Evolutionary conservation across 1,139 yeast species (phyloP).

Genomic region (Saccharomycopsis hybrid): DNA sequence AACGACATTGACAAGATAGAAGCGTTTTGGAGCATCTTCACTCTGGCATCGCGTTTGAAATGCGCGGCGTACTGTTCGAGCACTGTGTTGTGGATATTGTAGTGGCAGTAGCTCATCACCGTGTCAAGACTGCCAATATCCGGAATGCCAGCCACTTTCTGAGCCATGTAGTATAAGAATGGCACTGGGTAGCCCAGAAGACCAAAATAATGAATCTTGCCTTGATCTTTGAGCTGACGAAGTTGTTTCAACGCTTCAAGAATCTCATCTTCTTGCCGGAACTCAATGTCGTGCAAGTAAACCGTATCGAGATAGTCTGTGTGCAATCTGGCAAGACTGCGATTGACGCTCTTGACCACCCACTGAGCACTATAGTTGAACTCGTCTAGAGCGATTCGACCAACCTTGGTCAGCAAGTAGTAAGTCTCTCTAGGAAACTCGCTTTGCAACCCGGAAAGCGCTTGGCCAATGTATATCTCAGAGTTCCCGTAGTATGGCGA

Average conservation of each 20-base stretch:
- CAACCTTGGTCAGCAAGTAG: constrained; percentile 81
- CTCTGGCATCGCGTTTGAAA: constrained; percentile 48
- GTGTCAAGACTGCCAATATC: constrained; percentile 54
- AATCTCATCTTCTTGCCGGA: constrained; percentile 50
- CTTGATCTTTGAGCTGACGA: constrained; percentile 53
- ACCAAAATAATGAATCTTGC: constrained; percentile 62
- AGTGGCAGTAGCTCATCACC: constrained; percentile 72
- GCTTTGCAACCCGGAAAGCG: constrained; percentile 38
- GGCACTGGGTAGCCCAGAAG: constrained; percentile 84
- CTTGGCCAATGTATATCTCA: constrained; percentile 66
- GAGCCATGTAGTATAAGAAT: constrained; percentile 39
- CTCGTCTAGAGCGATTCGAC: constrained; percentile 58
- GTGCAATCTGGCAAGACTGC: constrained; percentile 60
- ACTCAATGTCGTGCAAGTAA: constrained; percentile 86
- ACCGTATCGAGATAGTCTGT: constrained; percentile 72
- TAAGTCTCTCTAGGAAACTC: constrained; percentile 56
- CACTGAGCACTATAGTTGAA: constrained; percentile 66
- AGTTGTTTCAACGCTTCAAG: constrained; percentile 60
- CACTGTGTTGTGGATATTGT: constrained; percentile 73
- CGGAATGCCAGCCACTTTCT: constrained; percentile 41
- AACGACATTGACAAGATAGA: constrained; percentile 88
- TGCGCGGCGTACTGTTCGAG: constrained; percentile 43
- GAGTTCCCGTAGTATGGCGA: constrained; percentile 93
- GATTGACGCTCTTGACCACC: constrained; percentile 54
- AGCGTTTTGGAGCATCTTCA: constrained; percentile 62